Evolutionary conservation across 2,329 filamentous ascomycete species (phyloP).

Genomic region (Ceratocystiopsis brevicomis): DNA sequence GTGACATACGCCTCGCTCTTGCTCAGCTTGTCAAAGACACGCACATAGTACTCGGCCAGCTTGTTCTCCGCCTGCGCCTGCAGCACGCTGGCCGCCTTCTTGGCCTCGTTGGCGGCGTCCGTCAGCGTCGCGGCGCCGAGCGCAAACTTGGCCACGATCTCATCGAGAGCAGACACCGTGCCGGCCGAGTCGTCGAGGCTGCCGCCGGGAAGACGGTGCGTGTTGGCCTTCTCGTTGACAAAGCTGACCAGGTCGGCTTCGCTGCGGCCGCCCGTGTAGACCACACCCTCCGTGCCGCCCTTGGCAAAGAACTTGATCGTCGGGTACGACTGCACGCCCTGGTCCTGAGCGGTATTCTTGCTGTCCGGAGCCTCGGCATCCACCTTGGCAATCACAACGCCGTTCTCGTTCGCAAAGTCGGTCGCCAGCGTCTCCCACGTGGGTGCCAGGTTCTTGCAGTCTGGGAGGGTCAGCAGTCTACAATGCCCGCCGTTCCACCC

Average conservation of each 20-base stretch:
- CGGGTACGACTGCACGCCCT: conserved; percentile 72
- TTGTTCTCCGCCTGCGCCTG: conserved; percentile 46
- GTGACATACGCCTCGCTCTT: conserved; percentile 59
- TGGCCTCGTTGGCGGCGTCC: conserved; percentile 50
- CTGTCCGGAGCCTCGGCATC: conserved; percentile 73
- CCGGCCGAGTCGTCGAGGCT: conserved; percentile 62
- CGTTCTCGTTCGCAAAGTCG: conserved; percentile 56
- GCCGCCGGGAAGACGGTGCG: conserved; percentile 66
- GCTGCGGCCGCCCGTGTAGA: conserved; percentile 53
- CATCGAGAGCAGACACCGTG: conserved; percentile 62
- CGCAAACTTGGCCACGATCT: conserved; percentile 54
- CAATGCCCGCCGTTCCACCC: too few relatives aligned
- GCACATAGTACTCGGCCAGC: conserved; percentile 87
- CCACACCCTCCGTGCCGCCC: conserved; percentile 51
- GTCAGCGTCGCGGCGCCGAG: conserved; percentile 37
- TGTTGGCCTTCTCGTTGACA: conserved; percentile 77
- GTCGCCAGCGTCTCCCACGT: conserved; percentile 73
- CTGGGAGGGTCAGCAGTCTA: too few relatives aligned
- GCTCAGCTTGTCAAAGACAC: conserved; percentile 69
- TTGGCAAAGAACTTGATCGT: conserved; percentile 97
- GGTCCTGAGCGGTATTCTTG: conserved; percentile 56
- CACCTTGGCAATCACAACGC: conserved; percentile 81
- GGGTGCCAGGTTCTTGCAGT: conserved; percentile 91
- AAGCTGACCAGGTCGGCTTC: conserved; percentile 63
- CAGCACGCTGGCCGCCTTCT: conserved; percentile 48